Evolutionary conservation across 1,139 yeast species (phyloP).

Genomic region (Nakaseomyces nivariensis): DNA sequence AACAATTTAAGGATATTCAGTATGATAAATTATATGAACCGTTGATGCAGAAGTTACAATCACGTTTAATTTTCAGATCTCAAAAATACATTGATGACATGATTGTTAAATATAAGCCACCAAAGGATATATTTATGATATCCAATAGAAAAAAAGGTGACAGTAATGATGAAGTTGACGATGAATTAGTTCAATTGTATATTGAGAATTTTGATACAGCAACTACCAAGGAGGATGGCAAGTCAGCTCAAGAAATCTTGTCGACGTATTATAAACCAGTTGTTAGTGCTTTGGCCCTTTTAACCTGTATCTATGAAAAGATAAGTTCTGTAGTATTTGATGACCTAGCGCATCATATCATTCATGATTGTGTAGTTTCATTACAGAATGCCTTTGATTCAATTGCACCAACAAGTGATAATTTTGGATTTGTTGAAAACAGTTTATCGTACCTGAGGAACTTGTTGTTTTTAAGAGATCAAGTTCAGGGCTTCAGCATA

Average conservation of each 20-base stretch:
- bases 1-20: conserved; percentile 31
- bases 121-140: conserved; percentile 54
- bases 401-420: conserved; percentile 21
- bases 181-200: conserved; percentile 14
- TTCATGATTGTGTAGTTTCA: conserved; percentile 64
- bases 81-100: conserved; percentile 63
- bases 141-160: conserved; percentile 34
- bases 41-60: conserved; percentile 65
- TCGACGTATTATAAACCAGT: conserved; percentile 62
- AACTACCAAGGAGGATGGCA: conserved; percentile 3
- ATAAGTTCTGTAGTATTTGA: conserved; percentile 72
- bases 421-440: conserved; percentile 40
- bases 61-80: conserved; percentile 67
- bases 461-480: conserved; percentile 58
- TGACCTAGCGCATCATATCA: conserved; percentile 79
- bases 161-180: conserved; percentile 12
- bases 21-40: conserved; percentile 60
- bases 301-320: conserved; percentile 73
- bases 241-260: neutral
- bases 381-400: conserved; percentile 43
- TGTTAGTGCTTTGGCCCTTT: conserved; percentile 54
- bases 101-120: conserved; percentile 57
- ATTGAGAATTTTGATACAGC: conserved; percentile 10
- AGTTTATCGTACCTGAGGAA: conserved; percentile 64
- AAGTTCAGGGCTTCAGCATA: conserved; percentile 70